Evolutionary conservation across 306 rosid genomes (phyloP).

Genomic region (Prunus persica): Prunus_persica_NCBIv2 NC_034012.1:4560501-4561000

Average conservation of each 20-base stretch:
- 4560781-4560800: slow-evolving; percentile 53
- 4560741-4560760: slow-evolving; percentile 71
- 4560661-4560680: slow-evolving; percentile 59
- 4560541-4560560: not conserved
- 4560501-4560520: not conserved
- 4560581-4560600: slow-evolving; percentile 29
- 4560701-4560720: slow-evolving; percentile 54
- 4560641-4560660: slow-evolving; percentile 66
- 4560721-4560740: slow-evolving; percentile 59
- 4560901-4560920: slow-evolving; percentile 34
- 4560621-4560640: slow-evolving; percentile 86
- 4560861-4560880: slow-evolving; percentile 51
- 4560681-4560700: slow-evolving; percentile 66
- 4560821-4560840: slow-evolving; percentile 50
- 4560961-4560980: slow-evolving; percentile 53
- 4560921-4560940: slow-evolving; percentile 45
- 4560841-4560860: slow-evolving; percentile 65
- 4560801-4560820: slow-evolving; percentile 45
- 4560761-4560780: slow-evolving; percentile 53
- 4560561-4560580: slow-evolving; percentile 13
- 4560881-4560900: slow-evolving; percentile 35
- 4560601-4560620: slow-evolving; percentile 64
- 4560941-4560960: slow-evolving; percentile 66
- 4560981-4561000: slow-evolving; percentile 50
- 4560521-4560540: not conserved